Base-by-base conservation (phyloP, 2,329 filamentous ascomycete species). In the Aureobasidium sp. region DNA sequence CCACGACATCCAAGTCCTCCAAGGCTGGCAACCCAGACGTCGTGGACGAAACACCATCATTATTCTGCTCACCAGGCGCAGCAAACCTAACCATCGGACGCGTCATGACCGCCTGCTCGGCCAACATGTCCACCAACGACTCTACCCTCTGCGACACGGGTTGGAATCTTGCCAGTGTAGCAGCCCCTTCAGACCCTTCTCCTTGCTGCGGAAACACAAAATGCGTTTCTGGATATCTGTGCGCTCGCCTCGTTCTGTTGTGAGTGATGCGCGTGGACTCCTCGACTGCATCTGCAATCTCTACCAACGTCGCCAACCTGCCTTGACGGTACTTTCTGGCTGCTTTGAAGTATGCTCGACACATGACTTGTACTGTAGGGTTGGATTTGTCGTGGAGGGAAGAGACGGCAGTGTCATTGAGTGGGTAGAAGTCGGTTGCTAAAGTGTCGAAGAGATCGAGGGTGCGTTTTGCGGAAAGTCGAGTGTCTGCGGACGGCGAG, bases 401-500 rank as follows among this genome's bases (percentile, higher is more conserved):
- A 11, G 41, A 41, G 17, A 56, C 37, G 14, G 34, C 12, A 11
- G 27, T 14, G 22, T 62, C 49, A 17, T 37, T 34, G 3, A 62
- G 44, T 14, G 49, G 49, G 41, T 36, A 45, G 5, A 53, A 7
- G 22, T 55, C 48, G 41, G 72, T 64, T 9, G 45, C 45, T 29
- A 29, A 6, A 15, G 22, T 20, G 51, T 51, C 52, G 29, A 63
- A 60, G 31, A 67, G 62, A 3, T 75, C 70, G n/a, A 67, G 64
- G 41, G 68, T 41, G 0, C 74, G 56, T 9, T 66, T 65, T 9
- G 71, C 70, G 0, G 62, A 42, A 0, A 53, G 47, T 14, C 70
- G 61, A 7, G 68, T 65, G 48, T 69, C 67, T 68, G 76, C 73
- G 63, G 71, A 70, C 22, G 71, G 67, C 67, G 73, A 75, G 47